A percentile compares a stretch with the other conserved stretches of the same genome.
phyloP scores from a whole-genome alignment of 441 rosid species.

The Mallotus repandus region DNA sequence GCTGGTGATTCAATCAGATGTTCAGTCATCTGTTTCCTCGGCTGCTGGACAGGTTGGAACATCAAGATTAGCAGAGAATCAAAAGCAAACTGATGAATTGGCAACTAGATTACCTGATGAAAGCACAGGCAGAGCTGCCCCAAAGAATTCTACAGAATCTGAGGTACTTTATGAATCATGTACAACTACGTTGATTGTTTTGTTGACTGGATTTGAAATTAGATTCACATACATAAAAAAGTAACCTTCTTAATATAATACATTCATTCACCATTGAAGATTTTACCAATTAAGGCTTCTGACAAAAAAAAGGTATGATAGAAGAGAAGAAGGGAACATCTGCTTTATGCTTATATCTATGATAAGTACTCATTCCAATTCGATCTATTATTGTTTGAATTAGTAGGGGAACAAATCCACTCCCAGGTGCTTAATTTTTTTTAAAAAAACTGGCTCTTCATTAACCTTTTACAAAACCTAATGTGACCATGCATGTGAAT shows the following conservation, averaged over 20 bases:
- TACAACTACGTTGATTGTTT: background rate
- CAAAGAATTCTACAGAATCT: slow-evolving; percentile 56
- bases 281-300: background rate
- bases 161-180: slow-evolving; percentile 54
- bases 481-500: background rate
- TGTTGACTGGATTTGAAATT: background rate
- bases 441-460: background rate
- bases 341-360: background rate
- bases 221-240: background rate
- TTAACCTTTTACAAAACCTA: background rate
- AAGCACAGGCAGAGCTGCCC: slow-evolving; percentile 42
- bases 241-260: background rate
- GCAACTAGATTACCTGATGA: slow-evolving; percentile 50
- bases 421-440: background rate
- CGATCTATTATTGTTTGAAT: background rate
- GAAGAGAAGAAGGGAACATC: background rate
- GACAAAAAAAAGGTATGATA: background rate
- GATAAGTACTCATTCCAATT: background rate
- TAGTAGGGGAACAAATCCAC: background rate
- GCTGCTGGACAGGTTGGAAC: slow-evolving; percentile 42
- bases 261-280: background rate
- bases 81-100: slow-evolving; percentile 60
- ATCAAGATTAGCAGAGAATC: slow-evolving; percentile 44
- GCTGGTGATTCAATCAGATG: slow-evolving; percentile 53
- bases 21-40: slow-evolving; percentile 39